Evolutionary conservation across 2,329 filamentous ascomycete species (phyloP).

Genomic region (Colletotrichum somersetense): DNA sequence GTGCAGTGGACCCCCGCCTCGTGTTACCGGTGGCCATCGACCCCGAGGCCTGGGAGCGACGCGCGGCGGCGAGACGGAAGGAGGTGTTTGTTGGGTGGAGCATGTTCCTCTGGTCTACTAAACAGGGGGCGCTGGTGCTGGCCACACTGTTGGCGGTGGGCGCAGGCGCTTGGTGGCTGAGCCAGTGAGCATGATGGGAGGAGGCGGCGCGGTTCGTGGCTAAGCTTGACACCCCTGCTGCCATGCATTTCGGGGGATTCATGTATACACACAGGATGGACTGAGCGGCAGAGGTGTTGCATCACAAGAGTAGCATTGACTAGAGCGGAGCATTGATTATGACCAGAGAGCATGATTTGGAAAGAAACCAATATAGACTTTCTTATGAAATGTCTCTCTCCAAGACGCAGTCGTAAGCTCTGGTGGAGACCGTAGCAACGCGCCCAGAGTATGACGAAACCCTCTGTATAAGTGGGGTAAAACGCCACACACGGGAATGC

Average conservation of each 20-base stretch:
- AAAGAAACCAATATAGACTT: neutral
- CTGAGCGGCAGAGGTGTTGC: neutral
- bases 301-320: neutral
- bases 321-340: slow-evolving; percentile 24
- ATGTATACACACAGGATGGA: neutral
- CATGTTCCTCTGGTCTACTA: slow-evolving; percentile 67
- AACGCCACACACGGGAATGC: slow-evolving; percentile 8
- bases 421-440: neutral
- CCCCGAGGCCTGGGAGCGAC: slow-evolving; percentile 66
- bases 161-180: slow-evolving; percentile 61
- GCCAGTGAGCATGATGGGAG: slow-evolving; percentile 13
- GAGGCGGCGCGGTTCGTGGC: neutral
- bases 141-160: slow-evolving; percentile 57
- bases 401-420: neutral
- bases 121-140: slow-evolving; percentile 62
- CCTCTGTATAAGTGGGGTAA: neutral
- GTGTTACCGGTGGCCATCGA: slow-evolving; percentile 66
- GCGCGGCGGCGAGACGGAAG: slow-evolving; percentile 59
- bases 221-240: slow-evolving; percentile 2
- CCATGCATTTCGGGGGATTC: neutral
- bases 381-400: neutral
- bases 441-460: no score
- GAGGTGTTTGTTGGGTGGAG: slow-evolving; percentile 66
- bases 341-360: slow-evolving; percentile 4
- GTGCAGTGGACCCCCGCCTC: slow-evolving; percentile 56